Base-by-base conservation (phyloP, 352 stramenopile species). In the Globisporangium spinosum region DNA sequence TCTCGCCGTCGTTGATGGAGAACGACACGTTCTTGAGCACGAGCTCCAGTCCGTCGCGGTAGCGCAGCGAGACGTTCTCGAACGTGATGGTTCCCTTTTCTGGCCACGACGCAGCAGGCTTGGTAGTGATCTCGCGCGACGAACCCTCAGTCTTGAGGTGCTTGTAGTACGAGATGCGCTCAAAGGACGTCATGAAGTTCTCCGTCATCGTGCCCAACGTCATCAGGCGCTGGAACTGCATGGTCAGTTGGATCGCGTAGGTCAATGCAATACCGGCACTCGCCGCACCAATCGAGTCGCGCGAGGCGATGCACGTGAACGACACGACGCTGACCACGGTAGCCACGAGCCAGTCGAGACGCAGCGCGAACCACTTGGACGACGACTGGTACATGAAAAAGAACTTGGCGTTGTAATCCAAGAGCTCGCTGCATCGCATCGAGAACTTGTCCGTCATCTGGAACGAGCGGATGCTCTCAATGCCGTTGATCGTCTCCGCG, bases 121-220 rank as follows among this genome's bases (percentile, higher is more conserved):
- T 63, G 7, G 96, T 81, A 34, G 89, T 89, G 68, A 98, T 87
- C 8, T 82, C 94, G 22, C 55, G 43, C 25, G 56, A 53, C 56
- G 98, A 82, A 40, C 91, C 71, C 56, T 83, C 76, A 13, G 68
- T 55, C 22, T 78, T 67, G 20, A 78, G 68, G 12, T 62, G 38
- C 13, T 67, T 64, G 64, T 74, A 82, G 65, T 75, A 65, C 22
- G 67, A 59, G 35, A 86, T 61, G 5, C 78, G 72, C 71, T 98
- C 94, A 8, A 98, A 90, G 35, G 83, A 79, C 29, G 98, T 91
- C 80, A 98, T 98, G 65, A 94, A 84, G 35, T 91, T 95, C 65
- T 98, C 96, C 1, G 97, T 80, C 71, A 97, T 89, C 55, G 76
- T 90, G 8, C 80, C 83, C 74, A 95, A 93, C 45, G 88, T 82